Base-by-base conservation (phyloP, 2,329 filamentous ascomycete species). In the Diaporthe sp. region DNA sequence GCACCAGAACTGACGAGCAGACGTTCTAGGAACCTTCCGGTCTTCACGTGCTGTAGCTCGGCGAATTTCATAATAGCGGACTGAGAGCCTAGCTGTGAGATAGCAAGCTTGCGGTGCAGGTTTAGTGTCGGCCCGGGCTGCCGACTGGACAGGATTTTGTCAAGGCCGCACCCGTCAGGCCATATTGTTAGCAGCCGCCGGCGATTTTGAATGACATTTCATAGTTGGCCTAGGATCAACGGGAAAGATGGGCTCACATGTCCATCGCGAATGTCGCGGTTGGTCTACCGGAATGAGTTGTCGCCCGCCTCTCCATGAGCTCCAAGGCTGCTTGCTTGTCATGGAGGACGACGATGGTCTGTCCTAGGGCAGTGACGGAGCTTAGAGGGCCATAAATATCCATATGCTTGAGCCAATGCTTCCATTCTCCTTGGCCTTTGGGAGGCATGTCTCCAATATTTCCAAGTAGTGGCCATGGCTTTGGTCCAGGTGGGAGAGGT, bases 361-460 rank as follows among this genome's bases (percentile, higher is more conserved):
- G 81, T 0, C 85, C 86, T 1, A 88, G 76, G 19, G 84, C 80
- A 0, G 82, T 87, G 6, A 88, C 75, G 6, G 84, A 86, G 74
- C 84, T 84, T 8, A 85, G 80, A 0, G 81, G 80, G 0, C 85
- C 85, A 55, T 86, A 85, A 0, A 78, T 58, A 8, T 85, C 82
- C 71, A 84, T 86, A 74, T 84, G 82, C 74, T 84, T 82, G 42
- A 84, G 68, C 85, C 85, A 87, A 72, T 87, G 85, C 61, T 82
- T 77, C 75, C 81, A 85, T 75, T 86, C 84, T 6, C 79, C 81
- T 8, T 75, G 77, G 1, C 82, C 83, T 0, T 75, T 69, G 0
- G 82, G 79, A 0, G 88, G 88, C 15, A 90, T 80, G 76, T 90
- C 88, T 1, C 78, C 76, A 22, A 90, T 77, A 77, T 90, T 90